Conservation (phyloP, 2,329 filamentous ascomycete species). For the Thelonectria discophora region DNA sequence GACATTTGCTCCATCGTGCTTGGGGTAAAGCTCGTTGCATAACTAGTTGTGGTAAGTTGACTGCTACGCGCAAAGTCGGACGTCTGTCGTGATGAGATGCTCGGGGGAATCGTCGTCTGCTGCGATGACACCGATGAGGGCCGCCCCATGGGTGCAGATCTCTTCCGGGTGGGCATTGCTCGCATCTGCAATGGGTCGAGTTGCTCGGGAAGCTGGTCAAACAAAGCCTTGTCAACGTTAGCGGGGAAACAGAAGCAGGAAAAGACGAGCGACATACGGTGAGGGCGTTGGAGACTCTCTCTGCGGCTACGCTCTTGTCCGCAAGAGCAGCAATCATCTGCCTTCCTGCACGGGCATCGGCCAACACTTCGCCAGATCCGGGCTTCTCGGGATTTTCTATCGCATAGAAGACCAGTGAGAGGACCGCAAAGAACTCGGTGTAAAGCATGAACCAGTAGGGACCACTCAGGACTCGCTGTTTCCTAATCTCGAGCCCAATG, state of each 20-base stretch:
- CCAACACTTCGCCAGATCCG: slow-evolving; percentile 80
- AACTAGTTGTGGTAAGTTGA: slow-evolving; percentile 40
- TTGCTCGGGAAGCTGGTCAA: slow-evolving; percentile 81
- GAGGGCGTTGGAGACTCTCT: slow-evolving; percentile 81
- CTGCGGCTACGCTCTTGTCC: slow-evolving; percentile 86
- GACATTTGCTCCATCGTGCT: slow-evolving; percentile 49
- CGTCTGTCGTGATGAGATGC: slow-evolving; percentile 47
- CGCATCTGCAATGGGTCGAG: slow-evolving; percentile 63
- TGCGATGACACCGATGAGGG: slow-evolving; percentile 44
- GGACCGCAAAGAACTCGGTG: slow-evolving; percentile 82
- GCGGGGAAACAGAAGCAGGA: slow-evolving; percentile 26
- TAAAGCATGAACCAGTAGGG: slow-evolving; percentile 90
- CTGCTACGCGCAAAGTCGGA: slow-evolving; percentile 47
- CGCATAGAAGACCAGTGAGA: slow-evolving; percentile 82
- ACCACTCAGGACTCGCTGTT: slow-evolving; percentile 77
- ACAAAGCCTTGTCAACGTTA: slow-evolving; percentile 69
- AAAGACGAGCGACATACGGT: slow-evolving; percentile 62
- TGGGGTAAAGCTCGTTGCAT: slow-evolving; percentile 40
- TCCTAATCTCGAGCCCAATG: slow-evolving; percentile 80
- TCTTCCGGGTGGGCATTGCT: slow-evolving; percentile 61
- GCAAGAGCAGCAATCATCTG: slow-evolving; percentile 83
- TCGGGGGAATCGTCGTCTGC: slow-evolving; percentile 43
- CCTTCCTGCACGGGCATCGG: slow-evolving; percentile 85
- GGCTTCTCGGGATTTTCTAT: slow-evolving; percentile 81
- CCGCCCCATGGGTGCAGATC: slow-evolving; percentile 57